Percentiles rank a stretch among this genome's conserved stretches.
phyloP scores from a whole-genome alignment of 2,329 filamentous ascomycete species.

The Sordariomycetes sp. region DNA sequence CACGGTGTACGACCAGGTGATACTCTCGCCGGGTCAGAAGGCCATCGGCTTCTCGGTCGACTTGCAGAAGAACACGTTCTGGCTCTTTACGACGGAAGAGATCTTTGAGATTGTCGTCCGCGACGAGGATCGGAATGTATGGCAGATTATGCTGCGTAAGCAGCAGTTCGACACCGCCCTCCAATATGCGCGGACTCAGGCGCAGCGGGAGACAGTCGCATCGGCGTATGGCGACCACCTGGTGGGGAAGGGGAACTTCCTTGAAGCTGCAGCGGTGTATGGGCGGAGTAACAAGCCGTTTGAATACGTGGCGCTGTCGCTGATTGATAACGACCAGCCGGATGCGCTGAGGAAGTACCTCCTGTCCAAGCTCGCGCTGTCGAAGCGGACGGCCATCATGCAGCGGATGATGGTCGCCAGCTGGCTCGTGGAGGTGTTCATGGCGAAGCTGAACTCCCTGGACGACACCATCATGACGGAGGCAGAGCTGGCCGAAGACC shows the following conservation, averaged over 20 bases:
- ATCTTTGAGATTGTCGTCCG: conserved; percentile 90
- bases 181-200: conserved; percentile 67
- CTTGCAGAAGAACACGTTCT: conserved; percentile 91
- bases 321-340: conserved; percentile 83
- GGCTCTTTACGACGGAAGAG: conserved; percentile 84
- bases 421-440: conserved; percentile 93
- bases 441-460: conserved; percentile 90
- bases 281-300: conserved; percentile 95
- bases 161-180: conserved; percentile 85
- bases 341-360: conserved; percentile 89
- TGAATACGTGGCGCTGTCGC: conserved; percentile 83
- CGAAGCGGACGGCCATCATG: conserved; percentile 80
- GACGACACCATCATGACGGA: conserved; percentile 91
- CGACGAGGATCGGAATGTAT: conserved; percentile 86
- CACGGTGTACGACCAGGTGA: conserved; percentile 77
- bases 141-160: conserved; percentile 82
- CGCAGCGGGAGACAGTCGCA: conserved; percentile 83
- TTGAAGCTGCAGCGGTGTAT: conserved; percentile 81
- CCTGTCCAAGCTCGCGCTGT: conserved; percentile 67
- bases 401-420: conserved; percentile 90
- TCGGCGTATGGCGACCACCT: conserved; percentile 87
- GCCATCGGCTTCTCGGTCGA: conserved; percentile 81
- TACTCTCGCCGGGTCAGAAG: conserved; percentile 69
- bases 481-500: conserved; percentile 64
- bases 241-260: conserved; percentile 67